phyloP scores from a whole-genome alignment of 495 filamentous ascomycete genomes.

The Hyaloscypha variabilis region DNA sequence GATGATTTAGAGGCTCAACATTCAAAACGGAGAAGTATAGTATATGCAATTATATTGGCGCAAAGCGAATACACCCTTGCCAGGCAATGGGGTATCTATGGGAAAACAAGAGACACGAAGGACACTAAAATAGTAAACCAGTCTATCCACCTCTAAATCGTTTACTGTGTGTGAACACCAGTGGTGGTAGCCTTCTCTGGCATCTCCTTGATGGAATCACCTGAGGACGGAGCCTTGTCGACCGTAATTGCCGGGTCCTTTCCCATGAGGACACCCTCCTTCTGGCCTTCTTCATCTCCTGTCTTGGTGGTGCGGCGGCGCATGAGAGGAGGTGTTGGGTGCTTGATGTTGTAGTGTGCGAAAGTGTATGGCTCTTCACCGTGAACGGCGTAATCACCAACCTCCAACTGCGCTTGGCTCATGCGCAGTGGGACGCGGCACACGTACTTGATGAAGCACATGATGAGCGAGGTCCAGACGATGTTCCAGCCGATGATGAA shows the following conservation, averaged over 20 bases:
- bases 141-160: background rate
- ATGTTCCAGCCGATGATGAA: conserved; percentile 60
- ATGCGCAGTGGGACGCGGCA: conserved; percentile 51
- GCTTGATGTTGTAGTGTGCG: conserved; percentile 33
- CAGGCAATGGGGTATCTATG: background rate
- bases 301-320: conserved; percentile 7
- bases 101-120: background rate
- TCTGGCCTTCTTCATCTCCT: conserved; percentile 4
- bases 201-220: background rate
- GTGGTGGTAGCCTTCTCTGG: background rate
- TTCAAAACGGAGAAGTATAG: background rate
- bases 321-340: conserved; percentile 17
- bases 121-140: background rate
- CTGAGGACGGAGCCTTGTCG: background rate
- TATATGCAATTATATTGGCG: background rate
- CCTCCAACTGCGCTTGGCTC: conserved; percentile 46
- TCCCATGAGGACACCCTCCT: conserved; percentile 17
- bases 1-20: no score
- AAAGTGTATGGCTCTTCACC: conserved; percentile 54
- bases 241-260: conserved; percentile 8
- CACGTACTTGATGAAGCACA: conserved; percentile 58
- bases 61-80: background rate
- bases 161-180: background rate
- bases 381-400: conserved; percentile 56
- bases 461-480: conserved; percentile 55